Conservation (phyloP, 139 green algal species). For the Picochlorum sp. region DNA sequence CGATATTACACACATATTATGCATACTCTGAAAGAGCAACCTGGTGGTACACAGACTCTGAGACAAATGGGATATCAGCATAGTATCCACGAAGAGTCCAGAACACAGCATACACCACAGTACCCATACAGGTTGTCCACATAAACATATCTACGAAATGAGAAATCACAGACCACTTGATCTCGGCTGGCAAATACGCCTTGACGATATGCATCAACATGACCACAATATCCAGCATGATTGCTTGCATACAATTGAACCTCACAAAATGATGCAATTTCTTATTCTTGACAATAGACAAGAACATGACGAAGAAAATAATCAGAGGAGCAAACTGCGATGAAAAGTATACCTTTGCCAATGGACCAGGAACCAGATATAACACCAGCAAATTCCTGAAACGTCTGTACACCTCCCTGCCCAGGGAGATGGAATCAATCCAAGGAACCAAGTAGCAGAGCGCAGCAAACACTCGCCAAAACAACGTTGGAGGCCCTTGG, state of each 20-base stretch:
- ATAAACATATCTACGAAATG: slow-evolving; percentile 48
- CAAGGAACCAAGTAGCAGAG: slow-evolving; percentile 60
- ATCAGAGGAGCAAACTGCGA: slow-evolving; percentile 61
- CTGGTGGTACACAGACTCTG: slow-evolving; percentile 64
- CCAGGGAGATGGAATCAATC: slow-evolving; percentile 49
- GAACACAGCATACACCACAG: slow-evolving; percentile 46
- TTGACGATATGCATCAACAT: slow-evolving; percentile 63
- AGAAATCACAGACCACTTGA: slow-evolving; percentile 44
- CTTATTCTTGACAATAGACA: slow-evolving; percentile 63
- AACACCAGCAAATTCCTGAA: slow-evolving; percentile 40
- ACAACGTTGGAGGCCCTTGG: slow-evolving; percentile 30
- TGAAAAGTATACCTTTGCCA: slow-evolving; percentile 49
- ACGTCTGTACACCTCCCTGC: slow-evolving; percentile 29
- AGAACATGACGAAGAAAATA: slow-evolving; percentile 70
- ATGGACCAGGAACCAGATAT: slow-evolving; percentile 34
- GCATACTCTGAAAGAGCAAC: slow-evolving; percentile 45
- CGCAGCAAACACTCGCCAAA: slow-evolving; percentile 44
- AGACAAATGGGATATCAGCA: slow-evolving; percentile 56
- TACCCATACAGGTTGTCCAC: slow-evolving; percentile 26
- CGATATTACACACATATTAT: not conserved
- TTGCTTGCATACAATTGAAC: slow-evolving; percentile 67
- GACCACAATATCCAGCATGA: slow-evolving; percentile 65
- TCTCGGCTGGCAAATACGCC: slow-evolving; percentile 52
- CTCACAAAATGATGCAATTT: slow-evolving; percentile 69
- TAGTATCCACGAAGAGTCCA: slow-evolving; percentile 51